Percentiles rank a stretch among this genome's conserved stretches.
Conservation (phyloP, 805 yeast species). For the Clavispora carvajalis region DNA sequence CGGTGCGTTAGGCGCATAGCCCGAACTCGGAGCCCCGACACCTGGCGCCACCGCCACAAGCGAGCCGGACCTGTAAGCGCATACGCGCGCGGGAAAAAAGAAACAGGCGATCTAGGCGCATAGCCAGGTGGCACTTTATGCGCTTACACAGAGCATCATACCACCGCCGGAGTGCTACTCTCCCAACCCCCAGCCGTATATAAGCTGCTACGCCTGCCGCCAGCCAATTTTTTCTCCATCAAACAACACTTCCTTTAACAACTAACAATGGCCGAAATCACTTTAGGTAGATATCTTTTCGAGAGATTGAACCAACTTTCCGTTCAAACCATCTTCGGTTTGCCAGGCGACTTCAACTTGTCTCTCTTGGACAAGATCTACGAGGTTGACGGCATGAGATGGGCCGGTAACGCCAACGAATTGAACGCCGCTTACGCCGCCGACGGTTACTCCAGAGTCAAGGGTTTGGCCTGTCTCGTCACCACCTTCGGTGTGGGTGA, state of each 20-base stretch:
- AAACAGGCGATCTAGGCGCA: not conserved
- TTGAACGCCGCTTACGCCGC: slow-evolving; percentile 86
- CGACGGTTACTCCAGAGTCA: slow-evolving; percentile 82
- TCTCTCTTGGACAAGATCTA: slow-evolving; percentile 66
- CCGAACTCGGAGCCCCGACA: not conserved
- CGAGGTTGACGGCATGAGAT: slow-evolving; percentile 69
- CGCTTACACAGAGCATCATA: slow-evolving; percentile 2
- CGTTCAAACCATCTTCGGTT: slow-evolving; percentile 69
- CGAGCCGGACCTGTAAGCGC: not conserved
- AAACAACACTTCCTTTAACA: not conserved
- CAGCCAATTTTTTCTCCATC: not conserved
- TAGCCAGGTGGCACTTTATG: not conserved
- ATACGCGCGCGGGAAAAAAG: not conserved
- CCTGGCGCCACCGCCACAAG: not conserved
- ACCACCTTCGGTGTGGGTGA: slow-evolving; percentile 94
- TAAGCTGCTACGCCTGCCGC: not conserved
- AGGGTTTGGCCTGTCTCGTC: slow-evolving; percentile 66
- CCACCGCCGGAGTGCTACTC: not conserved
- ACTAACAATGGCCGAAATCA: slow-evolving; percentile 36
- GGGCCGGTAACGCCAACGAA: slow-evolving; percentile 92
- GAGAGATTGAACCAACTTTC: slow-evolving; percentile 72
- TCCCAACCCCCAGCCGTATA: not conserved
- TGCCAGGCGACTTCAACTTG: slow-evolving; percentile 80
- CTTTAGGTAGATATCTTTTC: slow-evolving; percentile 73
- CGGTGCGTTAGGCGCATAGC: not conserved